phyloP scores from a whole-genome alignment of 169 alveolate species.

The Plasmodium coatneyi region DNA sequence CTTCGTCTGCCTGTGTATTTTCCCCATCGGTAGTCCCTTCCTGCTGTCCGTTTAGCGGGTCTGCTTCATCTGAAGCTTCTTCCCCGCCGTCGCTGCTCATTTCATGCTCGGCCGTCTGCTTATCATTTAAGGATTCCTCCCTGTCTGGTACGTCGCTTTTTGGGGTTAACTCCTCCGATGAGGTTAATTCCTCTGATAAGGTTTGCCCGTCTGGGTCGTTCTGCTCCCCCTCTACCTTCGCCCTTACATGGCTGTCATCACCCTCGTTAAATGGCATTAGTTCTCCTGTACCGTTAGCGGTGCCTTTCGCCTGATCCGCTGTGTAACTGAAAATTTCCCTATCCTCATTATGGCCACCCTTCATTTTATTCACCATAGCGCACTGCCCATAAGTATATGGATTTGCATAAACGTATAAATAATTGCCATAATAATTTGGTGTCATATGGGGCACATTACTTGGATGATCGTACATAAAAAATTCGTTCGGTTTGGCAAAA shows the following conservation, averaged over 20 bases:
- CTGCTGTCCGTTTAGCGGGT: background rate
- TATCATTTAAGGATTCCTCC: background rate
- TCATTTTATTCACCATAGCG: constrained; percentile 8
- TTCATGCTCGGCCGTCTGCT: background rate
- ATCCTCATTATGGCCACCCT: background rate
- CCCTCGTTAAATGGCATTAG: background rate
- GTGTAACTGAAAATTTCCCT: background rate
- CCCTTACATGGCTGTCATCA: background rate
- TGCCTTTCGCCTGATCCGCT: background rate
- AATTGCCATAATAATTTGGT: constrained; percentile 56
- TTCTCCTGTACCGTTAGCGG: background rate
- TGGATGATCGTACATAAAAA: constrained; percentile 44
- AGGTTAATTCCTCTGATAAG: background rate
- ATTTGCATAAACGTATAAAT: constrained; percentile 43
- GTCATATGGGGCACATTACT: constrained; percentile 44
- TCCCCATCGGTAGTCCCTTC: background rate
- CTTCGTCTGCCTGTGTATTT: background rate
- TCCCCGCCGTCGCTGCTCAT: background rate
- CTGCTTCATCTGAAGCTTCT: background rate
- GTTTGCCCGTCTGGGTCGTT: background rate
- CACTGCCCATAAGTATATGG: constrained; percentile 24
- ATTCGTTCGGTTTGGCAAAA: constrained; percentile 49
- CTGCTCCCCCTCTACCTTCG: background rate
- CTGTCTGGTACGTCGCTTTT: background rate
- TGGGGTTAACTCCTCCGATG: background rate